Conservation (phyloP, 208 protist species). For the Leishmania major region DNA sequence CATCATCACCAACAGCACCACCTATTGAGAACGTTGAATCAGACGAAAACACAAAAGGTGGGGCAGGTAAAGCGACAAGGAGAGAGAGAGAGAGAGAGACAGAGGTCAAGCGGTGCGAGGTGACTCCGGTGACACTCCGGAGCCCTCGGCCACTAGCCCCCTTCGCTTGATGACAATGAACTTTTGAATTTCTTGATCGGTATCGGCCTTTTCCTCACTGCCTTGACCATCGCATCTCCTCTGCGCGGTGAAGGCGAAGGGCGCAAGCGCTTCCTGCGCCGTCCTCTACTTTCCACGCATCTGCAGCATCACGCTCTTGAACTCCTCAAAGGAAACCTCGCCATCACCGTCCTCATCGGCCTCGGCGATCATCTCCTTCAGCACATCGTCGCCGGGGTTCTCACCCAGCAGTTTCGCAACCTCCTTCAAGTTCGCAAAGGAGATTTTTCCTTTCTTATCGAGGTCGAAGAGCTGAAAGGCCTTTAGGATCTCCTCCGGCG, state of each 20-base stretch:
- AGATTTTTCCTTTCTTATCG: conserved; percentile 96
- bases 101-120: background rate
- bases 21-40: background rate
- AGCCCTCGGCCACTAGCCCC: background rate
- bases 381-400: conserved; percentile 96
- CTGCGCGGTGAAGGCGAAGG: background rate
- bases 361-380: conserved; percentile 98
- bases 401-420: conserved; percentile 96
- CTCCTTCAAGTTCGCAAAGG: conserved; percentile 97
- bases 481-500: conserved; percentile 95
- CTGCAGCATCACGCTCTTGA: conserved; percentile 95
- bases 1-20: background rate
- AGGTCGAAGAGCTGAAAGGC: conserved; percentile 97
- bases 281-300: conserved; percentile 84
- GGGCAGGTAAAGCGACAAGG: background rate
- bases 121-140: background rate
- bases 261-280: background rate
- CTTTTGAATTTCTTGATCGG: background rate
- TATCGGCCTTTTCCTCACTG: background rate
- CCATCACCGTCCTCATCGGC: conserved; percentile 96
- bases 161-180: background rate
- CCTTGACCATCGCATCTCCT: background rate
- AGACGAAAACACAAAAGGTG: background rate
- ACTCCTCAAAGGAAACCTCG: conserved; percentile 95
- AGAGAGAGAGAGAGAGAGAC: background rate